phyloP scores from a whole-genome alignment of 495 filamentous ascomycete genomes.

The Annulohypoxylon bovei region DNA sequence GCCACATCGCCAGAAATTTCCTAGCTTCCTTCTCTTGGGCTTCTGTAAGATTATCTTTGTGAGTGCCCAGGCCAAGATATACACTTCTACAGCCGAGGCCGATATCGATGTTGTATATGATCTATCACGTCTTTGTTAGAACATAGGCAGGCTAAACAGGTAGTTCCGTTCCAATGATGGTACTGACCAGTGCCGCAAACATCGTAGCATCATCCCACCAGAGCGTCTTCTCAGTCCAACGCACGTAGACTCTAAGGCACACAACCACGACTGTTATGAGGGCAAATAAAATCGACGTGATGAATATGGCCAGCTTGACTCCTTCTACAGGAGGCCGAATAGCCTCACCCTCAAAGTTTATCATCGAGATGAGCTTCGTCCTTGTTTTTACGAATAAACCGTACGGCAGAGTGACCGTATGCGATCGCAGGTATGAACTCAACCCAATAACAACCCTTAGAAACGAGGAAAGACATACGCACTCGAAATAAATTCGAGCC shows the following conservation, averaged over 20 bases:
- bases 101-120: slow-evolving; percentile 10
- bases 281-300: slow-evolving; percentile 8
- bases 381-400: neutral
- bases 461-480: neutral
- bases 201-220: slow-evolving; percentile 42
- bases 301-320: slow-evolving; percentile 3
- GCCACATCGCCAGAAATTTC: slow-evolving; percentile 34
- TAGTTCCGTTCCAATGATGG: neutral
- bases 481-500: neutral
- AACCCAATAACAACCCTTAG: neutral
- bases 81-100: neutral
- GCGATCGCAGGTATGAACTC: neutral
- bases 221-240: slow-evolving; percentile 13
- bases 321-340: neutral
- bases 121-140: slow-evolving; percentile 13
- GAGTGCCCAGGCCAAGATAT: slow-evolving; percentile 5
- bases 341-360: neutral
- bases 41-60: neutral
- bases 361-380: neutral
- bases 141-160: neutral
- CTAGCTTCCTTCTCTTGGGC: neutral
- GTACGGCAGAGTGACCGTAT: neutral
- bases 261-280: slow-evolving; percentile 13
- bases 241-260: slow-evolving; percentile 19
- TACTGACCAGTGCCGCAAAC: slow-evolving; percentile 26